phyloP scores from a whole-genome alignment of 345 rosid species.

The Limnanthes douglasii region DNA sequence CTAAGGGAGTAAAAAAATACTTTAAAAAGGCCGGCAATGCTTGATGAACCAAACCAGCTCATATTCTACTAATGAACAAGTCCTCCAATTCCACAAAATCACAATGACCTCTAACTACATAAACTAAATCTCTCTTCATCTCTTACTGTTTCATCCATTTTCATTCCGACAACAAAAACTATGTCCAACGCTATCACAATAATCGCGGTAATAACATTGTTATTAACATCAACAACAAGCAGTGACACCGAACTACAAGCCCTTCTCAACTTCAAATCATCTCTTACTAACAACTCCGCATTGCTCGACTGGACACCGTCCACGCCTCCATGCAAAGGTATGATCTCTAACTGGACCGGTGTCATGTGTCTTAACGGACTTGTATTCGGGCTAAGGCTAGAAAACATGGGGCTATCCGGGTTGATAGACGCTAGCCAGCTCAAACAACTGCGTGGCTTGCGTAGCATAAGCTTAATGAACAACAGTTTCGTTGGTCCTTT shows the following conservation, averaged over 20 bases:
- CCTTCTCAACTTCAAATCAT: slow-evolving; percentile 39
- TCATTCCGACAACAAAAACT: slow-evolving; percentile 5
- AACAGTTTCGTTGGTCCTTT: slow-evolving; percentile 45
- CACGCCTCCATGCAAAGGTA: slow-evolving; percentile 18
- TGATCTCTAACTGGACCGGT: slow-evolving; percentile 33
- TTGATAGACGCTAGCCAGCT: slow-evolving; percentile 27
- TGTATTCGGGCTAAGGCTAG: slow-evolving; percentile 28
- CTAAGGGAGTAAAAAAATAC: no score
- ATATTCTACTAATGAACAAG: neutral
- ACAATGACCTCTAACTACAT: slow-evolving; percentile 4
- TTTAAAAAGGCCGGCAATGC: no score
- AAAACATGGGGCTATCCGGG: slow-evolving; percentile 42
- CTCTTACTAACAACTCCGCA: slow-evolving; percentile 15
- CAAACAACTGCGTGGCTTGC: slow-evolving; percentile 13
- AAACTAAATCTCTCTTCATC: slow-evolving; percentile 10
- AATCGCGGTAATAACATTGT: no score
- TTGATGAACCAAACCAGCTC: neutral
- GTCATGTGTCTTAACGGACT: slow-evolving; percentile 25
- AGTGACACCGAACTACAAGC: slow-evolving; percentile 20
- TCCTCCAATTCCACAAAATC: neutral
- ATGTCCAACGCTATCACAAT: neutral
- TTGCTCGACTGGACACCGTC: slow-evolving; percentile 27
- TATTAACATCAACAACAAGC: slow-evolving; percentile 6
- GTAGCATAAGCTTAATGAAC: slow-evolving; percentile 40
- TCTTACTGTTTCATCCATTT: slow-evolving; percentile 9